Evolutionary conservation across 805 yeast species (phyloP).

Genomic region (Yarrowia hollandica): DNA sequence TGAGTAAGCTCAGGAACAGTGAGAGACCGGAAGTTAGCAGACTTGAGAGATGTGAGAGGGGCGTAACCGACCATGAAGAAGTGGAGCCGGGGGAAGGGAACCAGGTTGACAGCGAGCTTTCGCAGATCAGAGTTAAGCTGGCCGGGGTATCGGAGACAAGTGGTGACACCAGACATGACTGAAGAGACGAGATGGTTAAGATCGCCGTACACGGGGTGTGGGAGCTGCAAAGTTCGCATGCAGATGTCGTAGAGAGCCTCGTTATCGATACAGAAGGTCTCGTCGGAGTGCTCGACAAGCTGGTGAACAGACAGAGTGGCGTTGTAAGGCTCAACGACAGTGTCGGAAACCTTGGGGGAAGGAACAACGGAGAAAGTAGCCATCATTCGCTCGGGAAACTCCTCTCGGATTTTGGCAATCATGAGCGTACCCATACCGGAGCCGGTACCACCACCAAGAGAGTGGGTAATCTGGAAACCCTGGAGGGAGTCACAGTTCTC

Average conservation of each 20-base stretch:
- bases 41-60: constrained; percentile 78
- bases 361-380: constrained; percentile 94
- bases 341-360: constrained; percentile 85
- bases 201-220: constrained; percentile 75
- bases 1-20: constrained; percentile 90
- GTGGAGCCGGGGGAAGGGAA: constrained; percentile 93
- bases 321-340: constrained; percentile 94
- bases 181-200: constrained; percentile 80
- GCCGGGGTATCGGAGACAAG: constrained; percentile 92
- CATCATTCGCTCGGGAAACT: constrained; percentile 94
- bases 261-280: constrained; percentile 92
- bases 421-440: constrained; percentile 94
- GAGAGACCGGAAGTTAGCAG: constrained; percentile 78
- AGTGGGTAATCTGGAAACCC: constrained; percentile 88
- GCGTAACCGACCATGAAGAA: constrained; percentile 96
- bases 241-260: constrained; percentile 91
- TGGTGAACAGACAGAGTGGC: constrained; percentile 90
- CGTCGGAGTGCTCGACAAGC: constrained; percentile 86
- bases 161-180: constrained; percentile 94
- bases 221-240: constrained; percentile 77
- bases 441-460: constrained; percentile 92
- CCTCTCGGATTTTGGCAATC: constrained; percentile 83
- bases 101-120: constrained; percentile 89
- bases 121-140: constrained; percentile 90
- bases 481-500: constrained; percentile 90